These are phyloP conservation scores for Microthlaspi erraticum DNA, from an alignment of 345 rosid genomes.

Conservation along the genomic window DNA sequence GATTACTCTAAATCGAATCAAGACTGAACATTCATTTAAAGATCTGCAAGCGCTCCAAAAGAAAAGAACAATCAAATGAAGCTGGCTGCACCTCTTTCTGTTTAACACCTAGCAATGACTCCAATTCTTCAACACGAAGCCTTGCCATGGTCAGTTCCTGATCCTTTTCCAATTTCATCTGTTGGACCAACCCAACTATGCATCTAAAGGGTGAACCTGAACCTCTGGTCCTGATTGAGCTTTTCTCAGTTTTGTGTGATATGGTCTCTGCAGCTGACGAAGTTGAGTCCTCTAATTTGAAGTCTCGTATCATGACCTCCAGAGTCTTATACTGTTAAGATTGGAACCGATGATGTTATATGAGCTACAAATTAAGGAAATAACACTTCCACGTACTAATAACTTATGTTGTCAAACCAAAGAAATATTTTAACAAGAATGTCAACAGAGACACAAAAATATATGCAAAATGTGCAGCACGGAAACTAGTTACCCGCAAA, in stretches of 20 bases:
- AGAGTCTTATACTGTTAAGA: slow-evolving; percentile 73
- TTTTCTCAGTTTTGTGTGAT: slow-evolving; percentile 60
- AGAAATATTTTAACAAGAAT: slow-evolving; percentile 7
- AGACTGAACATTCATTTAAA: not conserved
- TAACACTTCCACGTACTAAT: slow-evolving; percentile 15
- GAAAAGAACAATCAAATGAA: slow-evolving; percentile 13
- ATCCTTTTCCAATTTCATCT: slow-evolving; percentile 81
- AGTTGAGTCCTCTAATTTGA: slow-evolving; percentile 56
- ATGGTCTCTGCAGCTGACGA: slow-evolving; percentile 49
- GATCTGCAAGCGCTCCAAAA: slow-evolving; percentile 11
- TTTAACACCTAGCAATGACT: slow-evolving; percentile 59
- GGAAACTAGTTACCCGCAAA: not conserved
- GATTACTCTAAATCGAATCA: slow-evolving; percentile 26
- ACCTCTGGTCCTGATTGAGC: slow-evolving; percentile 69
- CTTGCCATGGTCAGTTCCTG: slow-evolving; percentile 70
- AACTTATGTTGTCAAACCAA: slow-evolving; percentile 7
- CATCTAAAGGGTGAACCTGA: slow-evolving; percentile 95
- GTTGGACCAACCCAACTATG: slow-evolving; percentile 84
- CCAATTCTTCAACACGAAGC: slow-evolving; percentile 74
- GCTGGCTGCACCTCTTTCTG: slow-evolving; percentile 71
- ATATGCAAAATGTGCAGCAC: not conserved
- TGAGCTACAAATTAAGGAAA: slow-evolving; percentile 17
- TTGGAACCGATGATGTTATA: slow-evolving; percentile 26
- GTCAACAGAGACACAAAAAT: slow-evolving; percentile 14
- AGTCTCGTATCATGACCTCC: slow-evolving; percentile 77